A percentile compares a stretch with the other conserved stretches of the same genome.
These are phyloP conservation scores for Pichia sp. DNA, from an alignment of 1,139 yeast species.

Conservation along the genomic window DNA sequence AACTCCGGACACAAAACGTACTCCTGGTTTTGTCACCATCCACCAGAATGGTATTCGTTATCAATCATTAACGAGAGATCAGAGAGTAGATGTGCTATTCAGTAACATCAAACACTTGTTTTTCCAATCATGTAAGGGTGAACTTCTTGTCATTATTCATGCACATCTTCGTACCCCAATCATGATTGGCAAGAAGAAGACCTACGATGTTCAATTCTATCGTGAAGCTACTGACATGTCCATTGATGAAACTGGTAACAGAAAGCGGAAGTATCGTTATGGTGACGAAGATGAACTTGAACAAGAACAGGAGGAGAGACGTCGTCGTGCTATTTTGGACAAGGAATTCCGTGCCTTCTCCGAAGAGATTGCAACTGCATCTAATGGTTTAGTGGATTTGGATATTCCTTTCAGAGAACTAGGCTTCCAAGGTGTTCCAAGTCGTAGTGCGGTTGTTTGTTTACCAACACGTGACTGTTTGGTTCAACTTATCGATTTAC, in stretches of 20 bases:
- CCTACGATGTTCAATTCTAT: constrained; percentile 92
- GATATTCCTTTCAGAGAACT: constrained; percentile 94
- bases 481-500: constrained; percentile 90
- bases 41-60: constrained; percentile 96
- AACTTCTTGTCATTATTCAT: constrained; percentile 85
- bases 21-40: constrained; percentile 84
- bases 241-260: constrained; percentile 95
- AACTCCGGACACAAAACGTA: constrained; percentile 92
- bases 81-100: constrained; percentile 80
- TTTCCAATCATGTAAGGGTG: constrained; percentile 96
- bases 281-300: constrained; percentile 99
- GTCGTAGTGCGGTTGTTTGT: constrained; percentile 87
- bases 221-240: constrained; percentile 96
- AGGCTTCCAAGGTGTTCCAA: constrained; percentile 97
- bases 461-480: constrained; percentile 98
- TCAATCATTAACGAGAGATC: constrained; percentile 81
- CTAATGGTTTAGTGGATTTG: constrained; percentile 73
- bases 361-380: constrained; percentile 83
- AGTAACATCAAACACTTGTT: constrained; percentile 88
- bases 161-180: constrained; percentile 89
- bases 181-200: constrained; percentile 93
- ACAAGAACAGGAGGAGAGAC: constrained; percentile 97
- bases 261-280: constrained; percentile 80
- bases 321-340: constrained; percentile 83
- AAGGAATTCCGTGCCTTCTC: constrained; percentile 88